Evolutionary conservation across 495 filamentous ascomycete species (phyloP).

Genomic region (Xylaria bambusicola): DNA sequence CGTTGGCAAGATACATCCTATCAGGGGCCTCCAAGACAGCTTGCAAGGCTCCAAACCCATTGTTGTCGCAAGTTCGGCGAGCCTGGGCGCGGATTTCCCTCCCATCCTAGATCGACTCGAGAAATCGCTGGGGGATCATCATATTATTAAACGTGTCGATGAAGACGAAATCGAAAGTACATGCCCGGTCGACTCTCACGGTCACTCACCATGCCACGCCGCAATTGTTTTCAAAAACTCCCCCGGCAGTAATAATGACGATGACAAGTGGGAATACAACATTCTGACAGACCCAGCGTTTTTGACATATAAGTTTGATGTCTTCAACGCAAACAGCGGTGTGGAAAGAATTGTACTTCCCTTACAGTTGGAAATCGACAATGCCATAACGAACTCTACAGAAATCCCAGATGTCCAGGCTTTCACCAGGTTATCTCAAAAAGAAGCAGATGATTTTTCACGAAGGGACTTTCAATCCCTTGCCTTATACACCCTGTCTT

Average conservation of each 20-base stretch:
- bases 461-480: constrained; percentile 60
- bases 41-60: constrained; percentile 46
- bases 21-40: constrained; percentile 53
- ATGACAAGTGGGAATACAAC: constrained; percentile 68
- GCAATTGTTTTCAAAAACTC: constrained; percentile 68
- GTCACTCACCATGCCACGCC: constrained; percentile 64
- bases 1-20: constrained; percentile 52
- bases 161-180: constrained; percentile 53
- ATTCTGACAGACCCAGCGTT: constrained; percentile 64
- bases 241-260: constrained; percentile 57
- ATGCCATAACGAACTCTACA: constrained; percentile 60
- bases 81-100: constrained; percentile 61
- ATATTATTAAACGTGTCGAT: constrained; percentile 49
- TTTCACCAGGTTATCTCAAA: constrained; percentile 60
- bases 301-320: constrained; percentile 45
- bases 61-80: constrained; percentile 67
- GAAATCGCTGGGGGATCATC: constrained; percentile 43
- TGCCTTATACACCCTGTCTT: constrained; percentile 54
- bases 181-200: constrained; percentile 63
- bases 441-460: constrained; percentile 57
- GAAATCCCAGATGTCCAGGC: constrained; percentile 56
- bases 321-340: constrained; percentile 54
- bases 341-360: constrained; percentile 67
- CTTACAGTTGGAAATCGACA: constrained; percentile 67
- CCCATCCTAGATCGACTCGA: constrained; percentile 60